A percentile compares a stretch with the other conserved stretches of the same genome.
phyloP scores from a whole-genome alignment of 768 basidiomycete genomes.

The Pleurotus tuber-regium region DNA sequence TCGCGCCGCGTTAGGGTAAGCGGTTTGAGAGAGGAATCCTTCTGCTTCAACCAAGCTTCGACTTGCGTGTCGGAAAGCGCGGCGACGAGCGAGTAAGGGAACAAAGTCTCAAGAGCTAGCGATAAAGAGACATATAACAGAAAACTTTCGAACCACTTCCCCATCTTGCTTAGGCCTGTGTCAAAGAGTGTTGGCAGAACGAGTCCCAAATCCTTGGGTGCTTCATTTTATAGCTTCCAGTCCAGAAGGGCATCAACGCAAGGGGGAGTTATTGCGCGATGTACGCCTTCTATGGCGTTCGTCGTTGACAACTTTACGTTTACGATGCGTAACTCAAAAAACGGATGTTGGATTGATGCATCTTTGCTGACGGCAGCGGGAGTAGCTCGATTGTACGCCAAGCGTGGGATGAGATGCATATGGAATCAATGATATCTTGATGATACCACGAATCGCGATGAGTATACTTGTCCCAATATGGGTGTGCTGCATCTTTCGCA shows the following conservation, averaged over 20 bases:
- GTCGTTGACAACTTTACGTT: too few species aligned
- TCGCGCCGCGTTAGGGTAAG: conserved; percentile 12
- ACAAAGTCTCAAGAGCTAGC: not conserved
- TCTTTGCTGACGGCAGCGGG: too few species aligned
- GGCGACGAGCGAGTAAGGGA: not conserved
- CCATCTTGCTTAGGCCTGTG: not conserved
- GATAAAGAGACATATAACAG: not conserved
- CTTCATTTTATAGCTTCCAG: not conserved
- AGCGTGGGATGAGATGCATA: too few species aligned
- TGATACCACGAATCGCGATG: too few species aligned
- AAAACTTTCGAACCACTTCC: not conserved
- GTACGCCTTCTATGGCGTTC: not conserved
- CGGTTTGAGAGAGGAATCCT: conserved; percentile 11
- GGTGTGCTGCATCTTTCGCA: too few species aligned
- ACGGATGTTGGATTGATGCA: too few species aligned
- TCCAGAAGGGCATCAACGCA: too few species aligned
- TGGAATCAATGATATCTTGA: too few species aligned
- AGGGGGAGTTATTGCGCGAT: not conserved
- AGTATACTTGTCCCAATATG: too few species aligned
- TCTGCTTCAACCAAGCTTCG: conserved; percentile 7
- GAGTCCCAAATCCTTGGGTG: not conserved
- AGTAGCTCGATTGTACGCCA: too few species aligned
- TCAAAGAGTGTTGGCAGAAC: not conserved
- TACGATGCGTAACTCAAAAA: too few species aligned
- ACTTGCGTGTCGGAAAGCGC: conserved; percentile 7